These are phyloP conservation scores for Cladosporium sp. DNA, from an alignment of 2,329 filamentous ascomycete species.

Conservation along the genomic window DNA sequence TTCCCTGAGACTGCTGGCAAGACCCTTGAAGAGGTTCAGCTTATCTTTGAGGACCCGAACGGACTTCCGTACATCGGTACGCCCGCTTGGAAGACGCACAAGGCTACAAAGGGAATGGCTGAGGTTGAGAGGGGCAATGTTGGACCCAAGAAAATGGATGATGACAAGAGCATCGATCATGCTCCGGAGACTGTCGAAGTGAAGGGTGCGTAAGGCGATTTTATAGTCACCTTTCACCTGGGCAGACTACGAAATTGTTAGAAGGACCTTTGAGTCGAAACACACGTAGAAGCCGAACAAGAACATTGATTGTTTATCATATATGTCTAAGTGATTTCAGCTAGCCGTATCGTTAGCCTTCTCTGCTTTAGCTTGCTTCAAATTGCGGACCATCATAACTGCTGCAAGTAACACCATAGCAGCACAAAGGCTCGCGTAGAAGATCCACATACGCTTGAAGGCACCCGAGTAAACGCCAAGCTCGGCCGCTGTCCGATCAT, in stretches of 20 bases:
- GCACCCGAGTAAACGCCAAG: background rate
- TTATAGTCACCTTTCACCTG: no score
- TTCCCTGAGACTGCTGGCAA: conserved; percentile 70
- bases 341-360: background rate
- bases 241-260: no score
- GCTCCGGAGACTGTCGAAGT: conserved; percentile 68
- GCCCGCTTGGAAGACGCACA: conserved; percentile 57
- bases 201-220: conserved; percentile 27
- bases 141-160: conserved; percentile 60
- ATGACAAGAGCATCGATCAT: conserved; percentile 62
- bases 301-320: background rate
- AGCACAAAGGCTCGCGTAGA: background rate
- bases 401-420: background rate
- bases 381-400: background rate
- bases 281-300: no score
- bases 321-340: background rate
- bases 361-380: background rate
- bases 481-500: background rate
- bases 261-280: no score
- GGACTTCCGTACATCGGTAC: conserved; percentile 42
- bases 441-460: conserved; percentile 6
- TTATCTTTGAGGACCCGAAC: conserved; percentile 55
- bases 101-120: conserved; percentile 62
- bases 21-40: conserved; percentile 72
- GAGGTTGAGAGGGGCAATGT: conserved; percentile 59